phyloP scores from a whole-genome alignment of 2,329 filamentous ascomycete genomes.

The Pyrenophora tritici-repentis region DNA sequence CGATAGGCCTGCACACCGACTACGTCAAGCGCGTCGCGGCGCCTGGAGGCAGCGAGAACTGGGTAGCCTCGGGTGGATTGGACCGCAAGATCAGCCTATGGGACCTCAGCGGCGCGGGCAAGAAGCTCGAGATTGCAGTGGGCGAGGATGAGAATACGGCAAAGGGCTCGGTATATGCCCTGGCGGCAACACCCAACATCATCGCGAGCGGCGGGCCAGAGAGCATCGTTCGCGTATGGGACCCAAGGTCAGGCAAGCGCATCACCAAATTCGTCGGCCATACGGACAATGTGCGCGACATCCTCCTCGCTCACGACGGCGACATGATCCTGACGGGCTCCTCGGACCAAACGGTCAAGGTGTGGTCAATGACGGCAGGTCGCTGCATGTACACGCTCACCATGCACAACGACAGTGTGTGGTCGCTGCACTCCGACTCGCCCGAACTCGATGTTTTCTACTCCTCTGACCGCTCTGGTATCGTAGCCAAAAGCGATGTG shows the following conservation, averaged over 20 bases:
- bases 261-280: constrained; percentile 97
- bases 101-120: constrained; percentile 87
- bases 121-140: constrained; percentile 84
- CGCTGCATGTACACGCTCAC: constrained; percentile 97
- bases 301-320: constrained; percentile 84
- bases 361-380: constrained; percentile 95
- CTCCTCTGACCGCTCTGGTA: constrained; percentile 86
- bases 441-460: constrained; percentile 89
- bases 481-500: constrained; percentile 96
- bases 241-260: constrained; percentile 82
- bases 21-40: constrained; percentile 95
- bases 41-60: constrained; percentile 71
- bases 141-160: constrained; percentile 78
- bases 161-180: constrained; percentile 93
- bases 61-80: constrained; percentile 92
- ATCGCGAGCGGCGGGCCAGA: constrained; percentile 93
- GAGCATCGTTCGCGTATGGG: constrained; percentile 90
- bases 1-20: constrained; percentile 91
- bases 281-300: constrained; percentile 89
- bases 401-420: constrained; percentile 98
- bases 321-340: constrained; percentile 93
- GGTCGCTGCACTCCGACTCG: constrained; percentile 90
- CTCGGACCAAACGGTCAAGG: constrained; percentile 95
- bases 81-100: constrained; percentile 91
- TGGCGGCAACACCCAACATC: constrained; percentile 78